Percentiles rank a stretch among this genome's conserved stretches.
phyloP scores from a whole-genome alignment of 1,284 basidiomycete genomes.

The Sporisorium exsertum region DNA sequence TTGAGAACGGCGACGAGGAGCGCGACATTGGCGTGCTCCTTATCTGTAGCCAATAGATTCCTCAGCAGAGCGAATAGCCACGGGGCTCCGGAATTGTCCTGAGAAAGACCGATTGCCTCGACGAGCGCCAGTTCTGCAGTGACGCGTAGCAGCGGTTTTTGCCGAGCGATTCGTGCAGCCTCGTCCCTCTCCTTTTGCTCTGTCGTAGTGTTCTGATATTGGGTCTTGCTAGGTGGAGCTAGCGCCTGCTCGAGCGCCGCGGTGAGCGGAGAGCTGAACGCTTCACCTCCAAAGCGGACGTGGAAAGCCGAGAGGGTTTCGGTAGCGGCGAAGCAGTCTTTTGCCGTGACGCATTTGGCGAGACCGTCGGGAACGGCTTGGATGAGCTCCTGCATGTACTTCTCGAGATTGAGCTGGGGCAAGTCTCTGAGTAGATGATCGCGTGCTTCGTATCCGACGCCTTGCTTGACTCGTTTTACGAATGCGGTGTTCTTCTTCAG shows the following conservation, averaged over 20 bases:
- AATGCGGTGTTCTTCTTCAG: conserved; percentile 68
- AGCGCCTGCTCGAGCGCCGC: conserved; percentile 78
- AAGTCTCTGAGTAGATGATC: conserved; percentile 77
- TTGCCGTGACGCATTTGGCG: conserved; percentile 83
- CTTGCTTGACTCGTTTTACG: conserved; percentile 63
- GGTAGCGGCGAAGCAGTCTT: conserved; percentile 85
- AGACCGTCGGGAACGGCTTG: conserved; percentile 88
- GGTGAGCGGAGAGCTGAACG: conserved; percentile 81
- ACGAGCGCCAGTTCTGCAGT: conserved; percentile 90
- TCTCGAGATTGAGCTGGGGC: conserved; percentile 87
- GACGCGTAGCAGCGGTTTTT: conserved; percentile 86
- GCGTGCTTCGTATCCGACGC: conserved; percentile 69
- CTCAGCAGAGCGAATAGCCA: conserved; percentile 73
- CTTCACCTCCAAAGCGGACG: conserved; percentile 79
- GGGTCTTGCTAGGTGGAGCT: conserved; percentile 71
- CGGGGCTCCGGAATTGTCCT: conserved; percentile 70
- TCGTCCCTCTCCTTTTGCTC: conserved; percentile 97
- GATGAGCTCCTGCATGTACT: conserved; percentile 94
- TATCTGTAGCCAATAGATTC: conserved; percentile 82
- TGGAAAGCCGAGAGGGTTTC: conserved; percentile 90
- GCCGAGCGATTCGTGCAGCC: conserved; percentile 79
- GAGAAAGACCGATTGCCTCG: conserved; percentile 72
- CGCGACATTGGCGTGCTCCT: conserved; percentile 84
- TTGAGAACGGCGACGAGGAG: conserved; percentile 86
- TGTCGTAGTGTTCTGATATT: conserved; percentile 73